Percentiles rank a stretch among this genome's conserved stretches.
Conservation (phyloP, 129 eudicot species). For the Calendula officinalis region DNA sequence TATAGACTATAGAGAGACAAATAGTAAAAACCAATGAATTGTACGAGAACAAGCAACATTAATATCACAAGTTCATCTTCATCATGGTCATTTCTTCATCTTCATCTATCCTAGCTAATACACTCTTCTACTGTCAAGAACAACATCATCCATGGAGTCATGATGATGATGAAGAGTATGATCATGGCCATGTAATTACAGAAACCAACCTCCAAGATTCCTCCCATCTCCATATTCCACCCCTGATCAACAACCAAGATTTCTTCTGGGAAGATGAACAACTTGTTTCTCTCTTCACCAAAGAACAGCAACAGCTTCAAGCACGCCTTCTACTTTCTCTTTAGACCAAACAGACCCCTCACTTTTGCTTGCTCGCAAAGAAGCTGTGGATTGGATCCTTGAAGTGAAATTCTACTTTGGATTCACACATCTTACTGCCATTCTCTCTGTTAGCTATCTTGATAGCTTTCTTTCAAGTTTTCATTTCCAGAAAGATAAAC, state of each 20-base stretch:
- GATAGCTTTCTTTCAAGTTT: conserved; percentile 53
- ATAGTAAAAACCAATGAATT: conserved; percentile 22
- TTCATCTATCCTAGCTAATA: conserved; percentile 33
- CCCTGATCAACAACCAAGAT: conserved; percentile 45
- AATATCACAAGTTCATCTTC: conserved; percentile 18
- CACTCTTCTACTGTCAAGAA: conserved; percentile 59
- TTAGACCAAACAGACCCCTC: conserved; percentile 13
- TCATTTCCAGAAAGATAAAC: conserved; percentile 47
- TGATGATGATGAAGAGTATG: too few relatives aligned
- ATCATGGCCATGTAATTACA: background rate
- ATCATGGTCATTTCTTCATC: conserved; percentile 36
- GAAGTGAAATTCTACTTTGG: conserved; percentile 51
- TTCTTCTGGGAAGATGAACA: conserved; percentile 65
- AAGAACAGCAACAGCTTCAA: too few relatives aligned
- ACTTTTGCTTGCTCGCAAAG: conserved; percentile 23
- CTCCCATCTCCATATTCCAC: background rate
- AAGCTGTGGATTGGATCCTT: too few relatives aligned
- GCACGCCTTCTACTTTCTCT: too few relatives aligned
- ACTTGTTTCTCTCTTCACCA: conserved; percentile 21
- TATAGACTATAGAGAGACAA: conserved; percentile 23
- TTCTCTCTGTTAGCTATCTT: conserved; percentile 58
- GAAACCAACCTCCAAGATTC: background rate
- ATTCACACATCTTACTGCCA: conserved; percentile 59
- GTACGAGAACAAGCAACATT: conserved; percentile 8
- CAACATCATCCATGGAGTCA: conserved; percentile 35